Evolutionary conservation across 1,139 yeast species (phyloP), one percentile per base, ranked within the genome.

Genomic region (Yarrowia galli): DNA sequence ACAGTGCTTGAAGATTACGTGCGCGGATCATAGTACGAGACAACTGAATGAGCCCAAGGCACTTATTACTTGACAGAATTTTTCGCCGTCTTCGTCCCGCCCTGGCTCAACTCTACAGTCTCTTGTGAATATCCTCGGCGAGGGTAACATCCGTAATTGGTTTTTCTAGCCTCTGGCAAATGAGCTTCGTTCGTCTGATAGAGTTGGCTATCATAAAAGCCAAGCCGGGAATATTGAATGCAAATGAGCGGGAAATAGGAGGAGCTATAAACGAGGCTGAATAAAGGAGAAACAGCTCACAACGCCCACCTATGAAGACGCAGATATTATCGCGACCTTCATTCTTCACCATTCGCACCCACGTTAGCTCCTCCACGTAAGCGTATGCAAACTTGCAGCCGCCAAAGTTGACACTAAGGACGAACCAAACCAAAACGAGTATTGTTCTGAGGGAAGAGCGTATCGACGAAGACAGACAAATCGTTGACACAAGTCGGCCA

Each of bases 161-260:
- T 45, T 8, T 45, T 22, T n/a, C 8, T 22, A 43, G 28, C 13
- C 32, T 16, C 38, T n/a, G 38, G 22, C 35, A 28, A 48, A 25
- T 48, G 53, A 23, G 53, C 38, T 28, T 25, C 38, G 28, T 9
- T 15, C 18, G 2, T 35, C 15, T 20, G 58, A 35, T 51, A 35
- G 42, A 20, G 42, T 51, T 35, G 18, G 12, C 18, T 20, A 20
- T 51, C 58, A 16, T 7, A 18, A 49, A 51, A 35, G 58, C 58
- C 58, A 51, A 51, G 58, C 22, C 38, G 15, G 38, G 15, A 15
- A 51, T 32, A 51, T 51, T 35, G 42, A 51, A 51, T 6, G 58
- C 22, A 51, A 35, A 51, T 13, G 23, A 15, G 42, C 12, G 28
- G 18, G 28, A 51, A 35, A 28, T 18, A 5, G 16, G 9, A 25